phyloP scores from a whole-genome alignment of 2,329 filamentous ascomycete species.

The Pseudogymnoascus sp. region DNA sequence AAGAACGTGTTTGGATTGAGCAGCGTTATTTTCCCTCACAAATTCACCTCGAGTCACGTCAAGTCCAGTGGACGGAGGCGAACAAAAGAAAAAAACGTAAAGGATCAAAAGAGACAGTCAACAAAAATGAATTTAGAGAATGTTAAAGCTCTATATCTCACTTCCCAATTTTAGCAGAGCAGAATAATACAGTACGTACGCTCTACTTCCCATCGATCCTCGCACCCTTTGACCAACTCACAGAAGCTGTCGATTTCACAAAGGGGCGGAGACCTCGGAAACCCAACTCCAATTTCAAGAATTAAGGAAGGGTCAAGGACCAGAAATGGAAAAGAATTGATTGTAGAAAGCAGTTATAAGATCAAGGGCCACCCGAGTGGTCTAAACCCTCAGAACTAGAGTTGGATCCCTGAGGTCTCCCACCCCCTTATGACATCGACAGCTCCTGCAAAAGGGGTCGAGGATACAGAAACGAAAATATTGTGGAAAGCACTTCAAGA shows the following conservation, averaged over 20 bases:
- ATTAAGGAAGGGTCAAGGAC: too few relatives aligned
- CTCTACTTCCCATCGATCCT: neutral
- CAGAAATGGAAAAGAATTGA: too few relatives aligned
- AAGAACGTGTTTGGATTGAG: neutral
- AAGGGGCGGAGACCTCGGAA: too few relatives aligned
- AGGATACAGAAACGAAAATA: too few relatives aligned
- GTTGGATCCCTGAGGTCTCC: neutral
- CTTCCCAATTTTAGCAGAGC: neutral
- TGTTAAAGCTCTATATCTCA: neutral
- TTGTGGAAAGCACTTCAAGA: too few relatives aligned
- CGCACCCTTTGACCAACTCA: neutral
- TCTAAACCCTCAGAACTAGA: neutral
- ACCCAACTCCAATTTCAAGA: too few relatives aligned
- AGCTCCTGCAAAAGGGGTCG: too few relatives aligned
- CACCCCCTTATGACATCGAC: too few relatives aligned
- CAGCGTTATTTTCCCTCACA: neutral
- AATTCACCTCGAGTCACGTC: neutral
- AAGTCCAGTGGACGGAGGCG: neutral
- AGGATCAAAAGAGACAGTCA: neutral
- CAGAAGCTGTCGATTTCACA: neutral
- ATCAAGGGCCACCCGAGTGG: too few relatives aligned
- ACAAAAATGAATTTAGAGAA: neutral
- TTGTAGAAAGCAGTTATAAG: too few relatives aligned
- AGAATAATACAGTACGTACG: neutral
- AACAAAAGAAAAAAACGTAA: neutral